Conservation (phyloP, 2,329 filamentous ascomycete species). For the Thyridium curvatum region DNA sequence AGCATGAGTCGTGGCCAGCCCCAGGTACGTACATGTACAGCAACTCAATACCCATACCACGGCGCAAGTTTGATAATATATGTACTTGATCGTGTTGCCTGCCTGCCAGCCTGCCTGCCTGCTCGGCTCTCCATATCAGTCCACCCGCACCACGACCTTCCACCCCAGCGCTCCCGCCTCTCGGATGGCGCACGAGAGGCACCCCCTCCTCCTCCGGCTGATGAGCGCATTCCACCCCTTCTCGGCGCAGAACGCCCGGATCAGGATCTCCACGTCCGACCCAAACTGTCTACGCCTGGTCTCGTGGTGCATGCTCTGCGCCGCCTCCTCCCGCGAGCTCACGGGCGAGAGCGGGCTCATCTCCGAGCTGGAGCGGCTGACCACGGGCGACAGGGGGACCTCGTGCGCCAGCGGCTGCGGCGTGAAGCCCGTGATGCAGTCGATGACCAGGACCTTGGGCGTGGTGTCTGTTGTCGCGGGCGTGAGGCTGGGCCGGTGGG, state of each 20-base stretch:
- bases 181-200: constrained; percentile 66
- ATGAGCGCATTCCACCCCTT: constrained; percentile 69
- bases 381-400: constrained; percentile 42
- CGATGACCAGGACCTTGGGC: constrained; percentile 50
- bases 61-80: no score
- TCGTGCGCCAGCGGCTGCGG: constrained; percentile 34
- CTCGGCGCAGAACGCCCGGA: constrained; percentile 66
- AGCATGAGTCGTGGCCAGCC: no score
- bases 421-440: constrained; percentile 53
- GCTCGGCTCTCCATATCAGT: no score
- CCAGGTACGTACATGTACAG: no score
- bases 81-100: no score
- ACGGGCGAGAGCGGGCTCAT: neutral
- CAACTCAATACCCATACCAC: no score
- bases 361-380: constrained; percentile 22
- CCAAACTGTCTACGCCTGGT: constrained; percentile 52
- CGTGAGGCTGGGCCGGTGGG: constrained; percentile 22
- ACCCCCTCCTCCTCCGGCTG: constrained; percentile 60
- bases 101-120: no score
- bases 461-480: constrained; percentile 20
- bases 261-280: constrained; percentile 64
- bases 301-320: constrained; percentile 49
- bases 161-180: constrained; percentile 68
- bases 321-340: constrained; percentile 25
- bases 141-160: constrained; percentile 58